A percentile compares a stretch with the other conserved stretches of the same genome.
These are phyloP conservation scores for Penicillium roqueforti DNA, from an alignment of 495 filamentous ascomycete species.

Conservation along the genomic window DNA sequence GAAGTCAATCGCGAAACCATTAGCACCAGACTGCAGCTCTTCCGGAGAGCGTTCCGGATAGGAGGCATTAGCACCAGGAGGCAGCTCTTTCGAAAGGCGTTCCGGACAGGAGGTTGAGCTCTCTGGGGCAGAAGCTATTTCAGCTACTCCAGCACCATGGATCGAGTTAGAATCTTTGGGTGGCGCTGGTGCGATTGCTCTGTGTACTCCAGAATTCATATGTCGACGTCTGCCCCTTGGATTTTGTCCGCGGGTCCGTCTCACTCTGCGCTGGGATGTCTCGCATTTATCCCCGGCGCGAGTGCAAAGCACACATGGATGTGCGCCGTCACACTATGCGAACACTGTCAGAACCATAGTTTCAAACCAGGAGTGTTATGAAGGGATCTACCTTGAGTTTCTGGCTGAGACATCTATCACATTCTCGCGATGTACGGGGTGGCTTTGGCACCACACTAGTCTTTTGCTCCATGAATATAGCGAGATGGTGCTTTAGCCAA, in stretches of 20 bases:
- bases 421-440: slow-evolving; percentile 6
- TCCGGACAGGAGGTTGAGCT: neutral
- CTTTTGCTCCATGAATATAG: neutral
- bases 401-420: slow-evolving; percentile 20
- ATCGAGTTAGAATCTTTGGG: too few species aligned
- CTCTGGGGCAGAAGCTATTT: neutral
- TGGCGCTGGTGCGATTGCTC: neutral
- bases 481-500: neutral
- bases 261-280: neutral
- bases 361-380: neutral
- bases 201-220: neutral
- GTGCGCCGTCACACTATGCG: neutral
- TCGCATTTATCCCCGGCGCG: slow-evolving; percentile 5
- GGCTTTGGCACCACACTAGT: neutral
- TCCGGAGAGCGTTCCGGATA: slow-evolving; percentile 1
- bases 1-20: slow-evolving; percentile 4
- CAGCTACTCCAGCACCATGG: neutral
- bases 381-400: slow-evolving; percentile 15
- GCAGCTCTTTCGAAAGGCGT: neutral
- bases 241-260: neutral
- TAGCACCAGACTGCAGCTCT: slow-evolving; percentile 1
- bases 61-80: neutral
- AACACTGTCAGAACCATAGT: neutral
- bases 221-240: neutral
- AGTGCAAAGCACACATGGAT: slow-evolving; percentile 5